Evolutionary conservation across 2,329 filamentous ascomycete genomes (phyloP).

Genomic region (Pestalotiopsis fici): DNA sequence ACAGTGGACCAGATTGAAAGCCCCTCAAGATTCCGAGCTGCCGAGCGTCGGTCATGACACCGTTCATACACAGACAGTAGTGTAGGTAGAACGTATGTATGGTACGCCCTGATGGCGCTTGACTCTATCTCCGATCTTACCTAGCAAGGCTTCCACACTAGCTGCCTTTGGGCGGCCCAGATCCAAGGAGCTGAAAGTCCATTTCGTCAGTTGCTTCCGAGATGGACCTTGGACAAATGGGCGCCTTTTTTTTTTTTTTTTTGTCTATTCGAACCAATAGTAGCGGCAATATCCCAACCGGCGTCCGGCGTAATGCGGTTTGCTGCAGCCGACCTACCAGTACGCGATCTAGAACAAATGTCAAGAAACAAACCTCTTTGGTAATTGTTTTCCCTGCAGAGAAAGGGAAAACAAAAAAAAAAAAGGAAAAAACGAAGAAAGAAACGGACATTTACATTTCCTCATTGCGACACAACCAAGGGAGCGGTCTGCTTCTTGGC

Average conservation of each 20-base stretch:
- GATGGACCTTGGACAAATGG: background rate
- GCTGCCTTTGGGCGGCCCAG: background rate
- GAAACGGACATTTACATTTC: background rate
- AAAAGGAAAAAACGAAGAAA: no score
- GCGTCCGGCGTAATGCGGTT: background rate
- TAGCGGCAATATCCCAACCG: background rate
- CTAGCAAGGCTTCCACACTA: background rate
- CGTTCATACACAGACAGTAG: background rate
- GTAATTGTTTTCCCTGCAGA: background rate
- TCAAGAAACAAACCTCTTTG: background rate
- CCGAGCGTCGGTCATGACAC: background rate
- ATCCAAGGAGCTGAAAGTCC: background rate
- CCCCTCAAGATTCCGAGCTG: background rate
- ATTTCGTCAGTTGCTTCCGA: background rate
- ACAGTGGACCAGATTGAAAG: background rate
- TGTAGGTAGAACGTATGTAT: background rate
- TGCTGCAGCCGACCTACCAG: background rate
- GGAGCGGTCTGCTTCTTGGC: background rate
- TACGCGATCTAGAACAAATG: background rate
- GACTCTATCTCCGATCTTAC: background rate
- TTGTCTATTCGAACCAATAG: background rate
- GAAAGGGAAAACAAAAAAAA: background rate
- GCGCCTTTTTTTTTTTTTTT: background rate
- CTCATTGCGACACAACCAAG: background rate
- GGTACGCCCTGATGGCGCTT: background rate